These are phyloP conservation scores for Sporopachydermia quercuum DNA, from an alignment of 805 yeast genomes.

Conservation along the genomic window DNA sequence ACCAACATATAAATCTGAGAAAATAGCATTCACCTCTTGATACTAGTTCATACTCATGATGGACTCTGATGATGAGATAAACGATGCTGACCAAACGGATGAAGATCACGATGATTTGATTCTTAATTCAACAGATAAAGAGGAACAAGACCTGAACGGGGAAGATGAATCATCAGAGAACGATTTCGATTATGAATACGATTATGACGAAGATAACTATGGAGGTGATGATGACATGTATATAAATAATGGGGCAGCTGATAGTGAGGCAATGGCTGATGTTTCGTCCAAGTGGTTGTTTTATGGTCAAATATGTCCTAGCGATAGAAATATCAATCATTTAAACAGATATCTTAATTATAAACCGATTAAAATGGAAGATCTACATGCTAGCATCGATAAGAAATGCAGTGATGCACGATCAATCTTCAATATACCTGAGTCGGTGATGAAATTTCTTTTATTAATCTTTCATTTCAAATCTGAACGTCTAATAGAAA, in stretches of 20 bases:
- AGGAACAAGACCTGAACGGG: too few relatives aligned
- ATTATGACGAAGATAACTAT: background rate
- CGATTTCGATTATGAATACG: background rate
- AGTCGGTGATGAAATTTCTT: background rate
- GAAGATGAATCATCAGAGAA: background rate
- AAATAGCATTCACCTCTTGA: too few relatives aligned
- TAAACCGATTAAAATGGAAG: background rate
- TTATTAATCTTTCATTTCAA: slow-evolving; percentile 16
- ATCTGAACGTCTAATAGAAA: slow-evolving; percentile 39
- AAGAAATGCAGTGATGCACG: background rate
- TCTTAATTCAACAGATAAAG: too few relatives aligned
- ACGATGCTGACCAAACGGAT: too few relatives aligned
- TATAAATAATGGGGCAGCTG: background rate
- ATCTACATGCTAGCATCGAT: background rate
- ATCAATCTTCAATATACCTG: background rate
- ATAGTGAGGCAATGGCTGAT: background rate
- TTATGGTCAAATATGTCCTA: background rate
- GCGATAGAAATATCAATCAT: background rate
- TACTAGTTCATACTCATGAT: too few relatives aligned
- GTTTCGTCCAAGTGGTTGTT: background rate
- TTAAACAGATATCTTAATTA: background rate
- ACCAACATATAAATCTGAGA: too few relatives aligned
- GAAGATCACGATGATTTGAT: too few relatives aligned
- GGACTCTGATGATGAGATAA: too few relatives aligned
- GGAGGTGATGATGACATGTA: background rate